Evolutionary conservation across 1,139 yeast genomes (phyloP), one percentile per base, ranked within the genome.

Genomic region (Kodamaea ohmeri): DNA sequence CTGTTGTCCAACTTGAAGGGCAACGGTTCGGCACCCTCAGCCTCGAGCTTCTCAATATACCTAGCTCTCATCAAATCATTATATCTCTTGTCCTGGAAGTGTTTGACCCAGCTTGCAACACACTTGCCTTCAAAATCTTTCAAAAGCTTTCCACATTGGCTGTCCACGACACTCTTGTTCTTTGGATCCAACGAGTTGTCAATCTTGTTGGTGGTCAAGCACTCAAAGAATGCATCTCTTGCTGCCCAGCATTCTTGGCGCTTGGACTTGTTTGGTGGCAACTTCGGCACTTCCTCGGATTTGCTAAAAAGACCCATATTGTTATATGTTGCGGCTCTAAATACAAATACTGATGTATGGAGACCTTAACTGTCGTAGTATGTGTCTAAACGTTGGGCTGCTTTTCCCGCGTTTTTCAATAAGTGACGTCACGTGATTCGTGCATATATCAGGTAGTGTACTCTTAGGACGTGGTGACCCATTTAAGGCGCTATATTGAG

Each of bases 1-100:
- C 53, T 47, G 40, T 48, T 45, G 40, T 50, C 72, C 53, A 70
- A 59, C 49, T 67, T 71, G 52, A 71, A 68, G 6, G 76, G 76
- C 39, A 71, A 61, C 32, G 67, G 73, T 50, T 69, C 64, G 9
- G 76, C 76, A 7, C 76, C 76, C 48, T 71, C 76, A 4, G 71
- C 63, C 47, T 71, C 69, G 39, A 71, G 58, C 51, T 69, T 65
- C 24, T 55, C 61, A 35, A 71, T 68, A 46, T 69, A 70, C 46
- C 70, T 61, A 28, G 63, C 62, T 50, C 75, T 60, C 29, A 60
- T 56, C 46, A 70, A 52, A 46, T 71, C 76, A 44, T 62, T 69
- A 45, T 56, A 69, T 42, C 76, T 58, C 53, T 71, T 71, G 40
- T 71, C 74, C 46, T 71, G 76, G 50, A 71, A 71, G 44, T 71